Evolutionary conservation across 257 asterid genomes (phyloP), one percentile per base, ranked within the genome.

Genomic region (Penstemon davidsonii): DNA sequence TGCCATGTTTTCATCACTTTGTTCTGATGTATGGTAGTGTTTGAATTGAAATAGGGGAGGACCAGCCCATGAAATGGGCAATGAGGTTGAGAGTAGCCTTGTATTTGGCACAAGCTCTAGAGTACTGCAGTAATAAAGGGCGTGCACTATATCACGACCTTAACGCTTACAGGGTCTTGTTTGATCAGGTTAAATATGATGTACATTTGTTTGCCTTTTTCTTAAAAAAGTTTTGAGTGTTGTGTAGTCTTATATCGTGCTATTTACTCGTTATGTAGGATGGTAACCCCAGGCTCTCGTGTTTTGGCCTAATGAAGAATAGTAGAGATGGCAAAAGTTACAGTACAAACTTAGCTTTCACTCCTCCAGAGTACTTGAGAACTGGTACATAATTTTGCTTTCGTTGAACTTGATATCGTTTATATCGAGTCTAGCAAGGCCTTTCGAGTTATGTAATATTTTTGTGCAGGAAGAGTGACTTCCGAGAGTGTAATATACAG

Each of bases 351-450:
- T 73, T 83, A 61, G 91, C 91, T 13, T 85, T 85, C 79, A 83
- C 91, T 69, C 91, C 88, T 40, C 91, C 91, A 3, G 91, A 85
- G 73, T 85, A 85, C 81, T 69, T 85, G 73, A 81, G 91, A 79
- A 85, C 88, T 50, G 91, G 88, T 85, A 74, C 18, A 45, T 44
- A 25, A 25, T 25, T 25, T 25, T 25, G 33, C 33, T 25, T 25
- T 25, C 33, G 33, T 25, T 25, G 33, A 25, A 25, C 2, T 25
- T 36, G 47, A 37, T 6, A 45, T 5, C 38, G 7, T 47, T 60
- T 42, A 2, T 25, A 25, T 25, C 33, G 33, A 25, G 33, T 25
- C 33, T 25, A 25, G 33, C 2, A 0, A 25, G 33, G 33, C 33
- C 33, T 1, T 25, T 25, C 33, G 33, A 25, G 33, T 25, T 0